phyloP scores from a whole-genome alignment of 1,284 basidiomycete species.

The Tilletia setariae region DNA sequence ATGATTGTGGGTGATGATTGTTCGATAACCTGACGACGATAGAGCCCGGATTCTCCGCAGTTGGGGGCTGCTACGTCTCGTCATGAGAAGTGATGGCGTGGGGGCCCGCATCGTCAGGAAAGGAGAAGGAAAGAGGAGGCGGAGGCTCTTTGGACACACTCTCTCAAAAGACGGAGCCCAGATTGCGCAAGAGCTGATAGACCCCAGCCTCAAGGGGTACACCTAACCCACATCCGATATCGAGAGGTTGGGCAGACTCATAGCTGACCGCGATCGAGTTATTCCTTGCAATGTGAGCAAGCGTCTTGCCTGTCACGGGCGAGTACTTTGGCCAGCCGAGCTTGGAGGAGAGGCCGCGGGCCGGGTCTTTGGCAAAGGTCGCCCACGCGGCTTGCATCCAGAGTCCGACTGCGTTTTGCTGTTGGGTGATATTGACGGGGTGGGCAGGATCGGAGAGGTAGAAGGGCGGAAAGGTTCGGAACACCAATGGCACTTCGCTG shows the following conservation, averaged over 20 bases:
- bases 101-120: too few species aligned
- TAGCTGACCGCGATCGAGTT: not conserved
- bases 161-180: not conserved
- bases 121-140: not conserved
- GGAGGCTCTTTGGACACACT: not conserved
- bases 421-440: not conserved
- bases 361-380: conserved; percentile 8
- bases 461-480: conserved; percentile 6
- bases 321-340: conserved; percentile 11
- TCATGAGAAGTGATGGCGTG: too few species aligned
- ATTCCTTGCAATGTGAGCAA: not conserved
- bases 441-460: conserved; percentile 6
- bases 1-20: too few species aligned
- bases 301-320: not conserved
- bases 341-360: not conserved
- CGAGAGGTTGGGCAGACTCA: not conserved
- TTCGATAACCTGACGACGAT: too few species aligned
- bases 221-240: not conserved
- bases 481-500: conserved; percentile 10
- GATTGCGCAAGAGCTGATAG: not conserved
- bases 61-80: too few species aligned
- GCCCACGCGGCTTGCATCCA: conserved; percentile 18
- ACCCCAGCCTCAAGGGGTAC: not conserved
- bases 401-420: not conserved
- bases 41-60: too few species aligned